Base-by-base conservation (phyloP, 1,139 yeast species). In the Debaryomyces udenii region DNA sequence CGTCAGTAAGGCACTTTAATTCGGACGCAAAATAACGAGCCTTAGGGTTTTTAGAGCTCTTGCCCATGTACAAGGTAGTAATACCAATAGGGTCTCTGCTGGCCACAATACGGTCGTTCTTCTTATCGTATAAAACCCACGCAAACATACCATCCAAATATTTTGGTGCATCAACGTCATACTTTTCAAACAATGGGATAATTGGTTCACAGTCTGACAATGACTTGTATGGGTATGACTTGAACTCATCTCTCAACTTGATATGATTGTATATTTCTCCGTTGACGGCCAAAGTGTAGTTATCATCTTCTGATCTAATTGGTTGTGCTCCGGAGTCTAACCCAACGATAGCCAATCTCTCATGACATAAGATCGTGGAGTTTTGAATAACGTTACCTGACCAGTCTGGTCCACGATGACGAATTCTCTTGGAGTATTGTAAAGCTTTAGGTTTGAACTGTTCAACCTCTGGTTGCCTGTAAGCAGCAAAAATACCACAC, bases 381-480 rank as follows among this genome's bases (percentile, higher is more conserved):
- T 89, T 88, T 60, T 83, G 81, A 51, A 79, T 73, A 51, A 79
- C 66, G 81, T 89, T 90, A 59, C 99, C 99, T 35, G 91, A 81
- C 99, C 99, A 93, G 71, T 93, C 99, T 52, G 99, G 99, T 56
- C 99, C 99, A 70, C 99, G 86, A 70, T 93, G 99, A 73, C 99
- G 86, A 64, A 91, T 85, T 68, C 90, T 79, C 70, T 90, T 91
- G 50, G 98, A 80, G 62, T 88, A 78, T 64, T 88, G 94, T 51
- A 93, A 76, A 37, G 98, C 98, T 62, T 83, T 83, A 45, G 84
- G 79, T 70, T 91, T 93, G 78, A 88, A 93, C 45, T 76, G 70
- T 56, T 85, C 83, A 46, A 87, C 82, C 51, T 89, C 86, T 38
- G 83, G 86, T 61, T 86, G 91, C 67, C 77, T 83, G 68, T 78